Evolutionary conservation across 441 rosid genomes (phyloP).

Genomic region (Monsonia emarginata): DNA sequence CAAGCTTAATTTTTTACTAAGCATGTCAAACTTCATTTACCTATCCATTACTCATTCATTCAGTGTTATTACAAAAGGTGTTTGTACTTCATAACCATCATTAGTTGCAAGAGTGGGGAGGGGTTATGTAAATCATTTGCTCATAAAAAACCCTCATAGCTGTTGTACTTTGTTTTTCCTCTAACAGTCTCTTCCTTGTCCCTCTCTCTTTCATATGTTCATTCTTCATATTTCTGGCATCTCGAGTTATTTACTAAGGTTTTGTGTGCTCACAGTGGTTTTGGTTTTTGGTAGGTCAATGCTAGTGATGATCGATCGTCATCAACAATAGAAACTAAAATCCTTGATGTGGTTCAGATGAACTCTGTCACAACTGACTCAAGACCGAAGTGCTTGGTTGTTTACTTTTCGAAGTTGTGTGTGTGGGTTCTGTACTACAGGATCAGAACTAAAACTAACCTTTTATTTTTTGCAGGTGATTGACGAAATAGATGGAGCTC

Average conservation of each 20-base stretch:
- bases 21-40: conserved; percentile 1
- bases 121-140: not conserved
- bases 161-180: not conserved
- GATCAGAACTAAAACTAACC: conserved; percentile 19
- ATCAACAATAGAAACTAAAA: conserved; percentile 73
- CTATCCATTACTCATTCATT: not conserved
- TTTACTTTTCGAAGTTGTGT: conserved; percentile 18
- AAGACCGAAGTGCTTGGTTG: conserved; percentile 90
- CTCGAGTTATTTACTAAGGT: conserved; percentile 6
- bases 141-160: not conserved
- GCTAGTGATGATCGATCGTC: conserved; percentile 96
- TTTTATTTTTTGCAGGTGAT: conserved; percentile 49
- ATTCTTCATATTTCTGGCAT: not conserved
- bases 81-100: not conserved
- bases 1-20: too few species aligned
- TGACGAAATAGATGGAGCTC: conserved; percentile 99
- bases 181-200: too few species aligned
- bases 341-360: conserved; percentile 96
- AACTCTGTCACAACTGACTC: conserved; percentile 85
- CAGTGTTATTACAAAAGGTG: not conserved
- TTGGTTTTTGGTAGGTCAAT: conserved; percentile 51
- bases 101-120: not conserved
- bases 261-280: conserved; percentile 13
- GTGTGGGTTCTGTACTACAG: conserved; percentile 6
- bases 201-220: not conserved